Conservation (phyloP, 2,329 filamentous ascomycete species). For the Phaeosphaeriaceae sp. region DNA sequence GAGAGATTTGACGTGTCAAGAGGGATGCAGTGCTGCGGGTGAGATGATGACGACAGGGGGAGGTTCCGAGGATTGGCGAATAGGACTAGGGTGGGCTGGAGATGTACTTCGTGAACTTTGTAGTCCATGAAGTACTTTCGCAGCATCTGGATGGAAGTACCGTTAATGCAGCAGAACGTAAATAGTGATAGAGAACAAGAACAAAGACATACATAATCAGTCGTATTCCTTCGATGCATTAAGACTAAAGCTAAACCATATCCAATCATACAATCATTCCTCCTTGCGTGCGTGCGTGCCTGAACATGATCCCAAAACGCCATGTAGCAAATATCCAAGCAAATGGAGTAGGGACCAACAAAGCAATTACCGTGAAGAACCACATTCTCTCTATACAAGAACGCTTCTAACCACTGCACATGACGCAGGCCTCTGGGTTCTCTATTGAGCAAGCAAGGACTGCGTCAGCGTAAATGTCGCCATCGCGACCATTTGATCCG, state of each 20-base stretch:
- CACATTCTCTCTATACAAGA: not conserved
- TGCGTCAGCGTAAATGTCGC: constrained; percentile 94
- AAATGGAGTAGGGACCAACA: not conserved
- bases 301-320: constrained; percentile 1
- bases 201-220: not conserved
- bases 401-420: constrained; percentile 79
- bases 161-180: no score
- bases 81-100: no score
- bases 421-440: constrained; percentile 91
- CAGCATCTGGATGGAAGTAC: no score
- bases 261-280: constrained; percentile 34
- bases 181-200: no score
- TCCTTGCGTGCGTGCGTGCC: constrained; percentile 15
- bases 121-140: no score
- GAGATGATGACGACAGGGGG: not conserved
- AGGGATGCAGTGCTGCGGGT: not conserved
- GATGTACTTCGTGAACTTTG: no score
- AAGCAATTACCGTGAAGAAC: constrained; percentile 4
- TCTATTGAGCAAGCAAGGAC: constrained; percentile 95
- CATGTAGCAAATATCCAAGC: not conserved
- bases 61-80: no score
- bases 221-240: not conserved
- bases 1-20: not conserved
- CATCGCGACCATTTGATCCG: constrained; percentile 77
- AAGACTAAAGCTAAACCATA: not conserved